A percentile compares a stretch with the other conserved stretches of the same genome.
These are phyloP conservation scores for Colletotrichum limetticola DNA, from an alignment of 2,329 filamentous ascomycete genomes.

Conservation along the genomic window DNA sequence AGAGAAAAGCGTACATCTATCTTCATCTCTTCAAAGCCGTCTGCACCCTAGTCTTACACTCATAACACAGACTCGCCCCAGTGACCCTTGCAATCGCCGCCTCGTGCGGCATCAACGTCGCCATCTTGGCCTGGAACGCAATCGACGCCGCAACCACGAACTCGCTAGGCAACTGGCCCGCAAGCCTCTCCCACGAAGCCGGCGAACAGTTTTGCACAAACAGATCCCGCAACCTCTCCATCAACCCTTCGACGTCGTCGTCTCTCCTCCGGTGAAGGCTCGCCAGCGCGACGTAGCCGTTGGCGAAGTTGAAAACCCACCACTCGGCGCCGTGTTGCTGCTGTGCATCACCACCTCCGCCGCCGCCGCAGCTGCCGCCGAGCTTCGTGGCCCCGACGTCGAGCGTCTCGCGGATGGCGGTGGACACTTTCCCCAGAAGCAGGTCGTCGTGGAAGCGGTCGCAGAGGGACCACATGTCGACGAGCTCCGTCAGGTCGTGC, in stretches of 20 bases:
- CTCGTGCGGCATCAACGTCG: slow-evolving; percentile 19
- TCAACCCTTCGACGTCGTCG: slow-evolving; percentile 8
- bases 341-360: no score
- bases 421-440: slow-evolving; percentile 20
- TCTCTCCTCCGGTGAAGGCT: slow-evolving; percentile 13
- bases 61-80: slow-evolving; percentile 27
- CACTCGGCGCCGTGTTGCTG: slow-evolving; percentile 16
- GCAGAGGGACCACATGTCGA: slow-evolving; percentile 29
- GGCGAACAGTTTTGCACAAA: slow-evolving; percentile 21
- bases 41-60: slow-evolving; percentile 31
- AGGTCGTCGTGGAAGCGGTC: slow-evolving; percentile 31
- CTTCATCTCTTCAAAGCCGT: background rate
- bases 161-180: slow-evolving; percentile 6
- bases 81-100: slow-evolving; percentile 27
- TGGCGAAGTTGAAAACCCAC: slow-evolving; percentile 26
- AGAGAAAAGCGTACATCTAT: background rate
- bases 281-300: slow-evolving; percentile 21
- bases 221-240: slow-evolving; percentile 4
- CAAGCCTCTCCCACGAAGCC: slow-evolving; percentile 12
- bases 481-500: slow-evolving; percentile 25
- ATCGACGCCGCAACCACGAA: slow-evolving; percentile 25
- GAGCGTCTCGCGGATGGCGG: slow-evolving; percentile 30
- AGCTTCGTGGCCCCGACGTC: slow-evolving; percentile 14
- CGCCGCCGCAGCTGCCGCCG: no score
- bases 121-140: slow-evolving; percentile 28